These are phyloP conservation scores for Trametes punicea DNA, from an alignment of 768 basidiomycete species.

Conservation along the genomic window DNA sequence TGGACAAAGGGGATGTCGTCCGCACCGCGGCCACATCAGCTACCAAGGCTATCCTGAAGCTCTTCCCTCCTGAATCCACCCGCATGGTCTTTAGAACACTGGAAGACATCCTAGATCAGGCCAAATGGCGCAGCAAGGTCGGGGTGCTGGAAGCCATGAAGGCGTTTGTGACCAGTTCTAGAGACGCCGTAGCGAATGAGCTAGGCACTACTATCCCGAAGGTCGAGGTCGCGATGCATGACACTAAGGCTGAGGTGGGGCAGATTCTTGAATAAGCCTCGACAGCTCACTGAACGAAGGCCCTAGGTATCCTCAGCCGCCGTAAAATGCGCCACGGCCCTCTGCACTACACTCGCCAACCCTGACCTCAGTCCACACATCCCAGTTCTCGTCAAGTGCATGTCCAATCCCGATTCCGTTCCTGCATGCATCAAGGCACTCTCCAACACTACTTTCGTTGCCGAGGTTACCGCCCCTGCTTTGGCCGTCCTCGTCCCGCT, in stretches of 20 bases:
- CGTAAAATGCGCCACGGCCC: constrained; percentile 81
- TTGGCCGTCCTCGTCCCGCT: constrained; percentile 94
- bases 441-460: constrained; percentile 93
- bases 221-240: constrained; percentile 90
- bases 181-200: constrained; percentile 77
- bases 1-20: constrained; percentile 94
- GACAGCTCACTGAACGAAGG: not conserved
- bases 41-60: constrained; percentile 79
- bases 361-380: constrained; percentile 90
- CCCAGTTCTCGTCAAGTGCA: constrained; percentile 86
- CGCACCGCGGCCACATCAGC: constrained; percentile 76
- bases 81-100: constrained; percentile 64
- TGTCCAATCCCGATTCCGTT: constrained; percentile 86
- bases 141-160: constrained; percentile 87
- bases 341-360: constrained; percentile 90
- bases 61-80: constrained; percentile 80
- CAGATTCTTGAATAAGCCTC: not conserved
- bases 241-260: constrained; percentile 88
- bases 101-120: constrained; percentile 71
- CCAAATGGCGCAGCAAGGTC: constrained; percentile 96
- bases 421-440: constrained; percentile 92
- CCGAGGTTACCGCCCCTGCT: constrained; percentile 95
- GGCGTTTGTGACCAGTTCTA: constrained; percentile 62
- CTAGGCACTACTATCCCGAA: constrained; percentile 79
- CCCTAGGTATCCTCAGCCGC: constrained; percentile 80